phyloP scores from a whole-genome alignment of 2,329 filamentous ascomycete species.

The Lachnellula cervina region DNA sequence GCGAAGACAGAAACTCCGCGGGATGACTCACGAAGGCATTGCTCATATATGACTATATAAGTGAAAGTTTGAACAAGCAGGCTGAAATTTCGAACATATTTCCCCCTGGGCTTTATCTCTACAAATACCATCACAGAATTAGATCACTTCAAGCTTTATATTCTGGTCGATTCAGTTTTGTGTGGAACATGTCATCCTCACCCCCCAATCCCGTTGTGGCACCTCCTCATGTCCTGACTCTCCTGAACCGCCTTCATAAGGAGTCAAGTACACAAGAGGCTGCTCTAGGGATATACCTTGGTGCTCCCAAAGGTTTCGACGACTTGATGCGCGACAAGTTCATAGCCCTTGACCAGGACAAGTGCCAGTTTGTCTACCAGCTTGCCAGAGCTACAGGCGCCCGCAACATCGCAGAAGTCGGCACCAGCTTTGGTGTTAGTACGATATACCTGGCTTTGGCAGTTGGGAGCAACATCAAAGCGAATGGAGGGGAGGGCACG shows the following conservation, averaged over 20 bases:
- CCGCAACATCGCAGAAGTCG: slow-evolving; percentile 51
- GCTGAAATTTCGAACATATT: no score
- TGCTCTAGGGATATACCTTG: neutral
- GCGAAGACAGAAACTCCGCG: no score
- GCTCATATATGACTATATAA: no score
- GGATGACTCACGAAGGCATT: no score
- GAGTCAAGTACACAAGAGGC: neutral
- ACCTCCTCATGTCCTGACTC: neutral
- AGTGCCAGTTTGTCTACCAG: slow-evolving; percentile 52
- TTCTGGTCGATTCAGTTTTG: no score
- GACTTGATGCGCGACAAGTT: slow-evolving; percentile 50
- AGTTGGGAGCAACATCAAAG: slow-evolving; percentile 41
- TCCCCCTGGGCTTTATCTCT: no score
- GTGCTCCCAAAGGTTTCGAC: slow-evolving; percentile 24
- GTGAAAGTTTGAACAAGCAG: no score
- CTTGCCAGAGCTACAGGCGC: slow-evolving; percentile 46
- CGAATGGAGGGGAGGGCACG: slow-evolving; percentile 30
- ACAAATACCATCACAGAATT: no score
- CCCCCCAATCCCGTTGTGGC: neutral
- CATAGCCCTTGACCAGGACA: slow-evolving; percentile 55
- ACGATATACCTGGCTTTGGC: slow-evolving; percentile 59
- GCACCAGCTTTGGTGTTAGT: slow-evolving; percentile 57
- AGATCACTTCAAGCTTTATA: no score
- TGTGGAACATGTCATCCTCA: neutral
- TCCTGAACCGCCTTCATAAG: neutral